Evolutionary conservation across 2,329 filamentous ascomycete genomes (phyloP).

Genomic region (Colletotrichum sp.): DNA sequence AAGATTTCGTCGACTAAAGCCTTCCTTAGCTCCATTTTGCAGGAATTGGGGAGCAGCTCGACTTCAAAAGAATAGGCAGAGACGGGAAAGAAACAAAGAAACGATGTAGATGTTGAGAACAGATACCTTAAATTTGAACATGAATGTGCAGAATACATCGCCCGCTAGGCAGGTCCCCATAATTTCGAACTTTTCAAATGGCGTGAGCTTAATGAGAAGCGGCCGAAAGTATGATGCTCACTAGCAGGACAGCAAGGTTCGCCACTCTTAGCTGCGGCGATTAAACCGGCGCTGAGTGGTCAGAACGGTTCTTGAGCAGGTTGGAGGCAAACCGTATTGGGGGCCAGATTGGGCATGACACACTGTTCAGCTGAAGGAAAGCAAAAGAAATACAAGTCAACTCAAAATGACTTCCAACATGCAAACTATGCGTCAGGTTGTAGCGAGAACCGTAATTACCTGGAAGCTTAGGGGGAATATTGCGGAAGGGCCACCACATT

Average conservation of each 20-base stretch:
- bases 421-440: too few species aligned
- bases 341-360: fast-evolving
- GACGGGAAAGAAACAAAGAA: background rate
- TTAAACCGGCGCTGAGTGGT: background rate
- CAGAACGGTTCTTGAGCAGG: background rate
- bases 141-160: background rate
- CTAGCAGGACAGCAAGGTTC: fast-evolving
- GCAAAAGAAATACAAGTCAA: background rate
- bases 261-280: background rate
- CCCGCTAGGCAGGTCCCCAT: background rate
- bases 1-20: background rate
- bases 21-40: background rate
- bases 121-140: background rate
- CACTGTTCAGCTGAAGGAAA: background rate
- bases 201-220: background rate
- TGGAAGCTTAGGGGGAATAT: background rate
- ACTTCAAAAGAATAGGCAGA: background rate
- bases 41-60: background rate
- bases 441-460: background rate
- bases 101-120: background rate
- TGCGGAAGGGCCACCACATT: background rate
- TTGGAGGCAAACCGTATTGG: too few species aligned
- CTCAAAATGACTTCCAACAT: background rate
- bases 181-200: background rate
- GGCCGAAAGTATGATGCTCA: background rate